Evolutionary conservation across 2,329 filamentous ascomycete genomes (phyloP).

Genomic region (Microthyrium microscopicum): DNA sequence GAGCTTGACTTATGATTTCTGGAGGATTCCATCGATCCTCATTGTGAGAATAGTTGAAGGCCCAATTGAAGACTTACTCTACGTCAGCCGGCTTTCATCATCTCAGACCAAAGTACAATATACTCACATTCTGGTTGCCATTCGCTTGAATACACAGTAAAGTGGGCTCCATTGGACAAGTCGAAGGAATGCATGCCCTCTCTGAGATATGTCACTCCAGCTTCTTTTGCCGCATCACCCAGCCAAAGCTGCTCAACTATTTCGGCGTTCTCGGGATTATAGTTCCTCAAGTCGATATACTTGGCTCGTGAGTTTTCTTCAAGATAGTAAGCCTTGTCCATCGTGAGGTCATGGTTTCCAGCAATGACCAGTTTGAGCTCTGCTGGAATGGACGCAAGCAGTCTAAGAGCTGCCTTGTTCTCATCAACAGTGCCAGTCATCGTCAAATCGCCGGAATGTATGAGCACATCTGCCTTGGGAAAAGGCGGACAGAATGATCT

Average conservation of each 20-base stretch:
- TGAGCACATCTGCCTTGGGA: slow-evolving; percentile 34
- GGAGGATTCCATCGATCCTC: slow-evolving; percentile 35
- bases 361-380: slow-evolving; percentile 45
- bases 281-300: slow-evolving; percentile 14
- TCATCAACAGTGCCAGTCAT: slow-evolving; percentile 31
- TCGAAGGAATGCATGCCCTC: slow-evolving; percentile 33
- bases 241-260: slow-evolving; percentile 30
- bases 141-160: slow-evolving; percentile 37
- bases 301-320: slow-evolving; percentile 11
- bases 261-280: slow-evolving; percentile 11
- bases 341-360: slow-evolving; percentile 44
- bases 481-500: no score
- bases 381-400: slow-evolving; percentile 33
- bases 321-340: slow-evolving; percentile 34
- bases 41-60: slow-evolving; percentile 34
- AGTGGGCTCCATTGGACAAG: slow-evolving; percentile 30
- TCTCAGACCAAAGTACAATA: no score
- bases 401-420: slow-evolving; percentile 28
- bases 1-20: neutral
- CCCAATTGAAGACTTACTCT: slow-evolving; percentile 38
- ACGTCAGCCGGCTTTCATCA: no score
- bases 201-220: slow-evolving; percentile 38
- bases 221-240: slow-evolving; percentile 23
- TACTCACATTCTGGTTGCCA: slow-evolving; percentile 43
- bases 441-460: slow-evolving; percentile 44